These are phyloP conservation scores for Gymnopilus junonius DNA, from an alignment of 768 basidiomycete genomes.

Conservation along the genomic window DNA sequence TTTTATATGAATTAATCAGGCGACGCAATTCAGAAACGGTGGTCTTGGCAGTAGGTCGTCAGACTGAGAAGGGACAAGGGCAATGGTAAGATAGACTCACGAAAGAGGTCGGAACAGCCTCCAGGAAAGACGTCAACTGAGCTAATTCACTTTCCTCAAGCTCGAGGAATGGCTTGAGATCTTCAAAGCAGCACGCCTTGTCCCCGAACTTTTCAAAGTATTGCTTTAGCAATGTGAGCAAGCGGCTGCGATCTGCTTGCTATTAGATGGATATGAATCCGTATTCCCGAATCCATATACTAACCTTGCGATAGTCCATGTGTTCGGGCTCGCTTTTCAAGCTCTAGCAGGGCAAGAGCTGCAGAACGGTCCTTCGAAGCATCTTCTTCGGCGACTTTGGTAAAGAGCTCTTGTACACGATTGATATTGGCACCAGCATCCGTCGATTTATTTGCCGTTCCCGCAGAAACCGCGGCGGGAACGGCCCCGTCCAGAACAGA, in stretches of 20 bases:
- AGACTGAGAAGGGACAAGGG: neutral
- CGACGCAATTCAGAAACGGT: conserved; percentile 61
- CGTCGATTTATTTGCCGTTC: conserved; percentile 19
- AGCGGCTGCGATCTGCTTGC: conserved; percentile 44
- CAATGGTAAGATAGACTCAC: conserved; percentile 40
- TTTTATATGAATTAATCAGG: conserved; percentile 75
- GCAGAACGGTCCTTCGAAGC: conserved; percentile 77
- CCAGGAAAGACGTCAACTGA: conserved; percentile 60
- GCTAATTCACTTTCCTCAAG: conserved; percentile 51
- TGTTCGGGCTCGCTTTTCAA: conserved; percentile 62
- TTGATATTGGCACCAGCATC: conserved; percentile 38
- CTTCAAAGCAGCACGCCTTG: conserved; percentile 89
- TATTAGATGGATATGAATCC: neutral
- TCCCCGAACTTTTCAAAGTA: conserved; percentile 78
- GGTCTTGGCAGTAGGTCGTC: conserved; percentile 37
- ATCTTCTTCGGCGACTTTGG: conserved; percentile 62
- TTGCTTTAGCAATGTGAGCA: conserved; percentile 56
- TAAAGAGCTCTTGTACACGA: conserved; percentile 54
- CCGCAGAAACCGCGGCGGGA: conserved; percentile 33
- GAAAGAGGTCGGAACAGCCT: conserved; percentile 48
- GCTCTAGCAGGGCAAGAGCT: conserved; percentile 73
- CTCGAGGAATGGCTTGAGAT: conserved; percentile 69
- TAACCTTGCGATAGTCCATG: conserved; percentile 55
- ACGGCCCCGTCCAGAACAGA: conserved; percentile 75
- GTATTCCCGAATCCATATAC: neutral